Base-by-base conservation (phyloP, 495 filamentous ascomycete species). In the Mytilinidion resinicola region DNA sequence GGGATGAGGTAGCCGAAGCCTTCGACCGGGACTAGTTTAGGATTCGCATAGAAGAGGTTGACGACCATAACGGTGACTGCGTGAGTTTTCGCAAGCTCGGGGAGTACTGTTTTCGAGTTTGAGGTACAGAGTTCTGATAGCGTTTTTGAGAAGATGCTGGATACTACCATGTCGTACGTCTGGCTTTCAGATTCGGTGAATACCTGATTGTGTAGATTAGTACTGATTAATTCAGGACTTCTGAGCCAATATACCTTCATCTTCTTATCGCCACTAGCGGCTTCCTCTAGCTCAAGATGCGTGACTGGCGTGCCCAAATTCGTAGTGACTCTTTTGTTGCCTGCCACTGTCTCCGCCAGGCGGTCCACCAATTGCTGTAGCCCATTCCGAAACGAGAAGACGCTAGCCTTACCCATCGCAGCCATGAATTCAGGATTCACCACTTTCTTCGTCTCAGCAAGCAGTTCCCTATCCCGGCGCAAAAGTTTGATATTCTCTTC, bases 1-100 rank as follows among this genome's bases (percentile, higher is more conserved):
- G 88, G 88, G 39, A 98, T 85, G 21, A 98, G 82, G 69, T 97
- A 97, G 39, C 93, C 93, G 67, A 97, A 95, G 41, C 95, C 93
- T 36, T 74, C 71, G 12, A 81, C 76, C 3, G 76, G 78, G 20
- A 90, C 75, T 35, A 95, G 72, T 19, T 82, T 63, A 1, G 85
- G 81, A 20, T 81, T 77, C 5, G 74, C 68, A 67, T 84, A 99
- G 77, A 85, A 96, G 19, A 99, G 78, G 71, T 96, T 97, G 42
- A 97, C 86, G 4, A 91, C 86, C 83, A 88, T 90, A 42, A 95
- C 90, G 9, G 87, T 92, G 12, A 89, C 86, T 19, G 87, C 80
- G 51, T 81, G 78, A 39, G 84, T 78, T 39, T 77, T 66, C 12
- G 73, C 63, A 14, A 85, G 73, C 9, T 83, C 67, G 44, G 64